Percentiles rank a stretch among this genome's conserved stretches.
Conservation (phyloP, 768 basidiomycete species). For the Hirschioporus abietinus region DNA sequence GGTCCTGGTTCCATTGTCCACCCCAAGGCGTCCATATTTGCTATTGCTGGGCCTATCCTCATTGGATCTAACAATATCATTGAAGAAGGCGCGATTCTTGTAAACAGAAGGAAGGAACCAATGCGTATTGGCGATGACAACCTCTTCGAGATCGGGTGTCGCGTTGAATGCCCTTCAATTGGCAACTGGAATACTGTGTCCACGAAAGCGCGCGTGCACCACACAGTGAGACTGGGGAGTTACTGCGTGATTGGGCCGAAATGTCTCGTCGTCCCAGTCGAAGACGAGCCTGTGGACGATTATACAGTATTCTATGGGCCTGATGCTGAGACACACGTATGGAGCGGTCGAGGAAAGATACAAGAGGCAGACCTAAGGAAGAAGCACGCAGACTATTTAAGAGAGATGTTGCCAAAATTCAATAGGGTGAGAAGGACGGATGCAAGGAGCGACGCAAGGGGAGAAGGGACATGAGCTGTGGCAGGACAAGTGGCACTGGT, state of each 20-base stretch:
- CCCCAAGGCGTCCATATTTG: constrained; percentile 91
- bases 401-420: constrained; percentile 89
- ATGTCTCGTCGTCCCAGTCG: constrained; percentile 72
- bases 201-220: constrained; percentile 77
- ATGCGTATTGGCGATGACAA: constrained; percentile 95
- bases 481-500: not conserved
- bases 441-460: constrained; percentile 22
- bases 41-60: constrained; percentile 84
- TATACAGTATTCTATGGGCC: constrained; percentile 84
- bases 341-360: constrained; percentile 80
- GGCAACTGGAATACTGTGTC: constrained; percentile 86
- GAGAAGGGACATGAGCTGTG: not conserved
- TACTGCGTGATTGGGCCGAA: constrained; percentile 82
- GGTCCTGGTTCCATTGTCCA: constrained; percentile 90
- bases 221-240: constrained; percentile 72
- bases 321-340: constrained; percentile 57
- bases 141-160: constrained; percentile 89
- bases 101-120: constrained; percentile 79
- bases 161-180: constrained; percentile 80
- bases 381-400: constrained; percentile 89
- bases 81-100: constrained; percentile 86
- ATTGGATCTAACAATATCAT: constrained; percentile 87
- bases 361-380: constrained; percentile 79
- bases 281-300: constrained; percentile 74
- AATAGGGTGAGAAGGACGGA: constrained; percentile 66